Percentiles rank a stretch among this genome's conserved stretches.
Evolutionary conservation across 208 protist genomes (phyloP).

Genomic region (Paratrypanosoma confusum): DNA sequence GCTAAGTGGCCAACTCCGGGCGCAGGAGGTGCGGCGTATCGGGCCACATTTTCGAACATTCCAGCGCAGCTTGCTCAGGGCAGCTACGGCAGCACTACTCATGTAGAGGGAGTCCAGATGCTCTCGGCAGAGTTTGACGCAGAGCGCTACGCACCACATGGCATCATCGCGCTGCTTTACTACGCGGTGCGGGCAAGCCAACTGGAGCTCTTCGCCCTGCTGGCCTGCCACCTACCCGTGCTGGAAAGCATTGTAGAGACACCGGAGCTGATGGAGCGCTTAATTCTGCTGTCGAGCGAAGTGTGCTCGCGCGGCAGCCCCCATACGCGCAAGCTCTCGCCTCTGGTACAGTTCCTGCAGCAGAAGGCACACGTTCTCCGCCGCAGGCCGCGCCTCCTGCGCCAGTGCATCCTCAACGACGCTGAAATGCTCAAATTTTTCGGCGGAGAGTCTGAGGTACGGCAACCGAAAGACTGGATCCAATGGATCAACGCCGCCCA

Average conservation of each 20-base stretch:
- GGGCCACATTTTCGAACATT: constrained; percentile 10
- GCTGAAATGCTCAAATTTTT: no score
- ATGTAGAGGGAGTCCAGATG: not conserved
- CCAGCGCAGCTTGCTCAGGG: constrained; percentile 10
- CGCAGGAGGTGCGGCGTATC: not conserved
- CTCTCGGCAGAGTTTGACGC: no score
- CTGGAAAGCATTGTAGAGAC: constrained; percentile 42
- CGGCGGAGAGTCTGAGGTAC: no score
- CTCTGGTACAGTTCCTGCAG: constrained; percentile 42
- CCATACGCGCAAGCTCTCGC: constrained; percentile 12
- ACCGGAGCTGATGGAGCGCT: constrained; percentile 24
- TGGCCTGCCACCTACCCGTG: constrained; percentile 55
- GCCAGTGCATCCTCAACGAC: constrained; percentile 62
- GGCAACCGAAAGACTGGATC: no score
- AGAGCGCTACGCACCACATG: constrained; percentile 32
- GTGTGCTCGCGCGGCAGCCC: constrained; percentile 9
- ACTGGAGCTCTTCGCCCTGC: constrained; percentile 28
- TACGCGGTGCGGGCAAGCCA: constrained; percentile 33
- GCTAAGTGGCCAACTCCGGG: constrained; percentile 1
- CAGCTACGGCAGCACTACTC: constrained; percentile 9
- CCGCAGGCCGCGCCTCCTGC: constrained; percentile 34
- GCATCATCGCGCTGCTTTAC: constrained; percentile 60
- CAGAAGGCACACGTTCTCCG: constrained; percentile 47
- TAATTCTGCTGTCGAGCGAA: constrained; percentile 35
- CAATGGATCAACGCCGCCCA: no score